Percentiles rank a stretch among this genome's conserved stretches.
Conservation (phyloP, 352 stramenopile species). For the Heterotrichella gracilis region DNA sequence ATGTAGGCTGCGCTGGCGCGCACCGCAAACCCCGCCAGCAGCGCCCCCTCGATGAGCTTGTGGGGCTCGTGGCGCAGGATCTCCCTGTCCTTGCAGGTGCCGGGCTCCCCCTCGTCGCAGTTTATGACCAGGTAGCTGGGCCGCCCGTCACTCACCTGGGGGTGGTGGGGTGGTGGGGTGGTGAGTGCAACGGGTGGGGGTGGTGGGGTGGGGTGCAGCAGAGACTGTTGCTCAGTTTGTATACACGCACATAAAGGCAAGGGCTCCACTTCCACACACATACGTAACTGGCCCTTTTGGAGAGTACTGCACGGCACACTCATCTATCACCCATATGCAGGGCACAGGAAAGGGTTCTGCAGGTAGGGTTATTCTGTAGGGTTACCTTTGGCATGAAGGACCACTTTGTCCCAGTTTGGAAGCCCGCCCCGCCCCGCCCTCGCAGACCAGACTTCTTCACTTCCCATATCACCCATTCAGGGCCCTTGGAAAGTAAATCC, state of each 20-base stretch:
- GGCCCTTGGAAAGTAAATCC: constrained; percentile 85
- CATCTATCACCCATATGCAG: no score
- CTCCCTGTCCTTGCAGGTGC: constrained; percentile 96
- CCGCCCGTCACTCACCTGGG: no score
- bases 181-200: no score
- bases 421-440: constrained; percentile 78
- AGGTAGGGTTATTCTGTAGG: no score
- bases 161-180: no score
- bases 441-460: constrained; percentile 92
- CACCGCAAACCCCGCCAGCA: constrained; percentile 94
- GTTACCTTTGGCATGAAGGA: constrained; percentile 94
- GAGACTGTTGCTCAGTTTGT: no score
- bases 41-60: constrained; percentile 91
- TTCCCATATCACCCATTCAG: constrained; percentile 96
- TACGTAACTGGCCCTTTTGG: no score
- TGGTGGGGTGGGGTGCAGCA: no score
- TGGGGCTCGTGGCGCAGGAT: constrained; percentile 99
- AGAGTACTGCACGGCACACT: no score
- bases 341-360: no score
- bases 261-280: no score
- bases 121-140: constrained; percentile 99
- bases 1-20: constrained; percentile 88
- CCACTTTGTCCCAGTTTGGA: constrained; percentile 95
- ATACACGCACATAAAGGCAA: no score
- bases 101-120: constrained; percentile 87